A percentile compares a stretch with the other conserved stretches of the same genome.
Conservation (phyloP, 768 basidiomycete genomes). For the Tephrocybe rancida region DNA sequence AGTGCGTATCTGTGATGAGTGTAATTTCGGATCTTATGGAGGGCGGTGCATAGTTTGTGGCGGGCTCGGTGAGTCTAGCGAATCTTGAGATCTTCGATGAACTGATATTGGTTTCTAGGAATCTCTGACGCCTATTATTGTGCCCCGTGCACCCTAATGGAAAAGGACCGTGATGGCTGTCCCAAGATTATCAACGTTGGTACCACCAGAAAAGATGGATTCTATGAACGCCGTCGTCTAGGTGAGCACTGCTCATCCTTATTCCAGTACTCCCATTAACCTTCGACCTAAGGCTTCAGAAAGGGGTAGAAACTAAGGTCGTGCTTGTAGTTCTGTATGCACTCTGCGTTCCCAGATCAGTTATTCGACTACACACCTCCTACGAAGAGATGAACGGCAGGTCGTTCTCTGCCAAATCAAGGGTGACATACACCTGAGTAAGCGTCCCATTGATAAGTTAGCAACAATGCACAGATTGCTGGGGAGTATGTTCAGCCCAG, state of each 20-base stretch:
- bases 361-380: too few relatives aligned
- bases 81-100: neutral
- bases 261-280: neutral
- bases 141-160: slow-evolving; percentile 90
- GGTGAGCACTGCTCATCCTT: slow-evolving; percentile 45
- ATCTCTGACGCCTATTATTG: slow-evolving; percentile 99
- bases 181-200: slow-evolving; percentile 98
- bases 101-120: slow-evolving; percentile 46
- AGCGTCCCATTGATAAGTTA: too few relatives aligned
- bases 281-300: slow-evolving; percentile 61
- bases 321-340: too few relatives aligned
- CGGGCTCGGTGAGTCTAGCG: slow-evolving; percentile 68
- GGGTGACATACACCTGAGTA: too few relatives aligned
- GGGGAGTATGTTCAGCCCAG: too few relatives aligned
- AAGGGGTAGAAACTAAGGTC: too few relatives aligned
- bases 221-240: slow-evolving; percentile 85
- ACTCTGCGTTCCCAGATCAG: too few relatives aligned
- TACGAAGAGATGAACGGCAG: too few relatives aligned
- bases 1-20: slow-evolving; percentile 98
- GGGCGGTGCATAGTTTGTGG: slow-evolving; percentile 98
- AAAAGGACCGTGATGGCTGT: slow-evolving; percentile 97
- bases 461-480: too few relatives aligned
- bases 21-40: slow-evolving; percentile 97
- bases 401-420: too few relatives aligned
- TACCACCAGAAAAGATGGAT: slow-evolving; percentile 87